phyloP scores from a whole-genome alignment of 495 filamentous ascomycete species.

The Amorphotheca resinae region DNA sequence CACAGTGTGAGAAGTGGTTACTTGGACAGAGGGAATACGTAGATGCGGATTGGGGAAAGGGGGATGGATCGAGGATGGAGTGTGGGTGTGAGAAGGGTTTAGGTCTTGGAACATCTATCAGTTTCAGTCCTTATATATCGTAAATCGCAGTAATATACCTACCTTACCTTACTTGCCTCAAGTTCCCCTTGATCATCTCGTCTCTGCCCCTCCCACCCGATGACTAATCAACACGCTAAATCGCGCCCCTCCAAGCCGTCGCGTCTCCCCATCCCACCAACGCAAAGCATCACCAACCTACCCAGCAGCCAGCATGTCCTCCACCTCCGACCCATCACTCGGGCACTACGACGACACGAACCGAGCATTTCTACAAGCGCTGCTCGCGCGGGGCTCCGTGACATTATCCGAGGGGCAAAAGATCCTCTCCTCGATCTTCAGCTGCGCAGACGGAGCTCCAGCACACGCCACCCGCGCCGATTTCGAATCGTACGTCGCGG shows the following conservation, averaged over 20 bases:
- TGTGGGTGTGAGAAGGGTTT: no score
- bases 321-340: conserved; percentile 1
- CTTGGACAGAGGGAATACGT: no score
- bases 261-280: not conserved
- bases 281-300: not conserved
- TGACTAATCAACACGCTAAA: not conserved
- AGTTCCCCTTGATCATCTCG: no score
- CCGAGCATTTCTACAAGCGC: conserved; percentile 86
- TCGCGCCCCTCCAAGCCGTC: not conserved
- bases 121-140: no score
- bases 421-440: conserved; percentile 65
- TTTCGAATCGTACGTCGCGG: conserved; percentile 53
- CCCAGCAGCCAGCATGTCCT: no score
- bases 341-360: conserved; percentile 43
- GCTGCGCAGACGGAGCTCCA: conserved; percentile 30
- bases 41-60: no score
- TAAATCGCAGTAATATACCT: no score
- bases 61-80: no score
- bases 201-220: no score
- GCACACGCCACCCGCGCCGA: conserved; percentile 55
- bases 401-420: conserved; percentile 61
- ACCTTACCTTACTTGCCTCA: no score
- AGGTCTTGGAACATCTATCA: no score
- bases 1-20: not conserved
- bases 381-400: conserved; percentile 64